phyloP scores from a whole-genome alignment of 345 rosid species.

The Camelina sativa region DNA sequence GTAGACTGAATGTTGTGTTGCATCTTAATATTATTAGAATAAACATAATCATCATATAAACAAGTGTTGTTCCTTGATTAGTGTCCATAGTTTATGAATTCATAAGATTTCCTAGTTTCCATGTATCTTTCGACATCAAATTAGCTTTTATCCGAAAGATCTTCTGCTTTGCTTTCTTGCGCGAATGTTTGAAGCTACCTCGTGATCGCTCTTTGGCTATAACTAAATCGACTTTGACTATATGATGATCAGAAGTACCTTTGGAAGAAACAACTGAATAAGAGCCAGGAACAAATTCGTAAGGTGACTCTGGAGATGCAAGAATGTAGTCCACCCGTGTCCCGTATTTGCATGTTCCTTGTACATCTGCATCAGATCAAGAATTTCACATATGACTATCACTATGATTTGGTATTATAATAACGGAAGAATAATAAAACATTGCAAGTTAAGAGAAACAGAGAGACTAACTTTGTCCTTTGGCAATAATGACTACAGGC shows the following conservation, averaged over 20 bases:
- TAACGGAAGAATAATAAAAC: background rate
- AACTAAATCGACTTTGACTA: conserved; percentile 78
- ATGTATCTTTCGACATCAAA: conserved; percentile 46
- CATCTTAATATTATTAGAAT: conserved; percentile 16
- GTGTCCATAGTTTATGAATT: background rate
- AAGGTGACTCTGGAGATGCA: conserved; percentile 67
- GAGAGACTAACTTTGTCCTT: conserved; percentile 76
- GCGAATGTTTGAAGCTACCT: conserved; percentile 38
- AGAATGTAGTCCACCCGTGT: conserved; percentile 83
- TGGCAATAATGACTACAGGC: conserved; percentile 91
- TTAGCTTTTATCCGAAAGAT: conserved; percentile 46
- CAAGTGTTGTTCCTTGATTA: background rate
- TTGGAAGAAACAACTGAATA: conserved; percentile 86
- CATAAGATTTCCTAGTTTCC: conserved; percentile 46
- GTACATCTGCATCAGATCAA: conserved; percentile 61
- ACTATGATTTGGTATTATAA: background rate
- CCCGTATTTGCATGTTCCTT: conserved; percentile 97
- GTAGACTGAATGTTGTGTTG: background rate
- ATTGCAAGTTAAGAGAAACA: background rate
- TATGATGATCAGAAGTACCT: conserved; percentile 95
- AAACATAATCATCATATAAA: conserved; percentile 15
- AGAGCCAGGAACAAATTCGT: conserved; percentile 72
- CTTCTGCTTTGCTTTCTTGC: conserved; percentile 50
- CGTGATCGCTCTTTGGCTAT: conserved; percentile 41
- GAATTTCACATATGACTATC: background rate